Conservation (phyloP, 768 basidiomycete species). For the Tubosaeta sp. region DNA sequence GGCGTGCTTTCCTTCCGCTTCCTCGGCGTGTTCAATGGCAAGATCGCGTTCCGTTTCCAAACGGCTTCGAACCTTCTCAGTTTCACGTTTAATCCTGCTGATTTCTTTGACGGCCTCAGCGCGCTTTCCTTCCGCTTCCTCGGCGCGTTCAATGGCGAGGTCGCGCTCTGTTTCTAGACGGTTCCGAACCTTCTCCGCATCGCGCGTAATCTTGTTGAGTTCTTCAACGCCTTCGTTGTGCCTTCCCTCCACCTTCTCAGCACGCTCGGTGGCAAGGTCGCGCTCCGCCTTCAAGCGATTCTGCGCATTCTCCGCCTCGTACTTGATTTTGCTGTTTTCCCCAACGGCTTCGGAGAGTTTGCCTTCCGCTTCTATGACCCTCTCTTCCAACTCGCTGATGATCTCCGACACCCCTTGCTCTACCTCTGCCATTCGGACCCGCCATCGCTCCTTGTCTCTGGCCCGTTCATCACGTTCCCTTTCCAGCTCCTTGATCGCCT, state of each 20-base stretch:
- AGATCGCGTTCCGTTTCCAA: background rate
- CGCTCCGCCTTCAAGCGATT: constrained; percentile 47
- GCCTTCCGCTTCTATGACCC: constrained; percentile 49
- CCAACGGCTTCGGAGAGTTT: constrained; percentile 37
- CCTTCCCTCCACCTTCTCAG: background rate
- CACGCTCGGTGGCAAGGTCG: constrained; percentile 51
- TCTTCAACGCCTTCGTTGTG: background rate
- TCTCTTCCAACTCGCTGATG: constrained; percentile 59
- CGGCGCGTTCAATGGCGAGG: constrained; percentile 45
- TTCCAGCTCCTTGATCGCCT: constrained; percentile 43
- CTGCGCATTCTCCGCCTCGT: constrained; percentile 43
- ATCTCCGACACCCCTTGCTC: constrained; percentile 67
- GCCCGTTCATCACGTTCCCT: constrained; percentile 55
- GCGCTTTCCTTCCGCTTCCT: background rate
- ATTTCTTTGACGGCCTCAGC: background rate
- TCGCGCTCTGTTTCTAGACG: constrained; percentile 51
- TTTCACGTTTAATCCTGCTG: background rate
- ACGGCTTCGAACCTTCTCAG: background rate
- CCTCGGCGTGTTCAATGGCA: constrained; percentile 24
- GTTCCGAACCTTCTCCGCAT: constrained; percentile 41
- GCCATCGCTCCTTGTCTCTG: constrained; percentile 67
- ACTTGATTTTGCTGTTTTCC: constrained; percentile 37
- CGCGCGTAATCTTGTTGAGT: constrained; percentile 27
- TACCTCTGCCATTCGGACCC: constrained; percentile 65
- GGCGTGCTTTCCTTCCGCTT: background rate